Conservation (phyloP, 805 yeast genomes). For the Suhomyces tanzawaensis region DNA sequence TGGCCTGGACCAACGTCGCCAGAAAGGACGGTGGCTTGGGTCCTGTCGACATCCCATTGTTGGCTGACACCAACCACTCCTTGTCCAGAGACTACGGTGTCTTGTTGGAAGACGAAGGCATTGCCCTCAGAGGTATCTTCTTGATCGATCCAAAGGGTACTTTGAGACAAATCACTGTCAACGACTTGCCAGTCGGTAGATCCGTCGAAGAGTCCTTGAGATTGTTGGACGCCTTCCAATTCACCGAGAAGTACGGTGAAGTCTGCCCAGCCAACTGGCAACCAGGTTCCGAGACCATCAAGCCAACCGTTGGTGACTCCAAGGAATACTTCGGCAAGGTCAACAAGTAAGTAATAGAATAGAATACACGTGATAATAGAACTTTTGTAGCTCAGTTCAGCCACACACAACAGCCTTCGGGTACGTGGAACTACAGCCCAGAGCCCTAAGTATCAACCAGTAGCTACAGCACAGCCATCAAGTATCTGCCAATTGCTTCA, state of each 20-base stretch:
- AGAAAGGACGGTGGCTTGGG: slow-evolving; percentile 99
- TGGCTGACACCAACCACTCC: slow-evolving; percentile 96
- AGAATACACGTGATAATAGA: not conserved
- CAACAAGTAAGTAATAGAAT: slow-evolving; percentile 27
- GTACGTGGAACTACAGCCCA: too few relatives aligned
- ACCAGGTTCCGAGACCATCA: slow-evolving; percentile 85
- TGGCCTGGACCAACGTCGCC: slow-evolving; percentile 97
- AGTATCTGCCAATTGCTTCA: too few relatives aligned
- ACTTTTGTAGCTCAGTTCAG: not conserved
- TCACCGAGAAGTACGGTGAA: slow-evolving; percentile 98
- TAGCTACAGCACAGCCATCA: too few relatives aligned
- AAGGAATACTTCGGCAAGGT: slow-evolving; percentile 81
- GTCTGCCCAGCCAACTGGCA: slow-evolving; percentile 99
- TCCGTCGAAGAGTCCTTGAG: slow-evolving; percentile 97
- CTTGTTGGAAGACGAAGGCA: slow-evolving; percentile 91
- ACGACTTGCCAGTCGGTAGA: slow-evolving; percentile 99
- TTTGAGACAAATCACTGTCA: slow-evolving; percentile 95
- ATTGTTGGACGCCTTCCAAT: slow-evolving; percentile 98
- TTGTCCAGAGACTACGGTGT: slow-evolving; percentile 97
- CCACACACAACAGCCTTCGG: too few relatives aligned
- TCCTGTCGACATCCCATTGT: slow-evolving; percentile 86
- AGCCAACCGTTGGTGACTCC: slow-evolving; percentile 80
- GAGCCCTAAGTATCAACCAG: too few relatives aligned
- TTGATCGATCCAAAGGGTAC: slow-evolving; percentile 94
- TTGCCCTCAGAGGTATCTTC: slow-evolving; percentile 97